Percentiles rank a stretch among this genome's conserved stretches.
These are phyloP conservation scores for Dioscorea dumetorum DNA, from an alignment of 106 monocot species.

Conservation along the genomic window DNA sequence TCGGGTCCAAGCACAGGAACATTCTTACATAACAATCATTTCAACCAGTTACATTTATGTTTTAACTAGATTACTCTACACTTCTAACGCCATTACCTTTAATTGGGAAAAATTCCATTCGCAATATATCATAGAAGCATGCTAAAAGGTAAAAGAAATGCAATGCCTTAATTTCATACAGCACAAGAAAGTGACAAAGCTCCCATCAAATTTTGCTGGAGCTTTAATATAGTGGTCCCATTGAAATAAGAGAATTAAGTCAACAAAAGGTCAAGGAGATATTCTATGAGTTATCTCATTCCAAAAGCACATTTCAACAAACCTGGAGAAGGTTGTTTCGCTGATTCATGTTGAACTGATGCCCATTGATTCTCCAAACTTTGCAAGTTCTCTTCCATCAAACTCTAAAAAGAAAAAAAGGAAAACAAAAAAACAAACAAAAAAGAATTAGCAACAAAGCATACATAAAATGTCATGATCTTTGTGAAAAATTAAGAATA, in stretches of 20 bases:
- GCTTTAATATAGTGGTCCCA: not conserved
- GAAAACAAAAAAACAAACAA: too few relatives aligned
- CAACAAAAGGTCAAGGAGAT: slow-evolving; percentile 1
- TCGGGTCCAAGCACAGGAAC: too few relatives aligned
- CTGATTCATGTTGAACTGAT: slow-evolving; percentile 46
- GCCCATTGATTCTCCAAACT: slow-evolving; percentile 53
- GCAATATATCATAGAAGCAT: too few relatives aligned
- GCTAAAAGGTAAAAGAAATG: too few relatives aligned
- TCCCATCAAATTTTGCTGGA: too few relatives aligned
- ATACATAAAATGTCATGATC: not conserved
- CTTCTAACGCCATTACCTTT: too few relatives aligned
- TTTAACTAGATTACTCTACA: too few relatives aligned
- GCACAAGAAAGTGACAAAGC: too few relatives aligned
- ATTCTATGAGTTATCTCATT: not conserved
- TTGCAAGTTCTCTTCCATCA: slow-evolving; percentile 45
- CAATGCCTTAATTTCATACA: too few relatives aligned
- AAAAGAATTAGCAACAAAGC: not conserved
- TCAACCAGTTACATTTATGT: too few relatives aligned
- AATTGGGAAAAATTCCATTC: too few relatives aligned
- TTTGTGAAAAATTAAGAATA: slow-evolving; percentile 1
- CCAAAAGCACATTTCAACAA: slow-evolving; percentile 7
- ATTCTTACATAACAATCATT: too few relatives aligned
- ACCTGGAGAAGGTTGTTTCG: slow-evolving; percentile 66
- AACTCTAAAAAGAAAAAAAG: slow-evolving; percentile 25
- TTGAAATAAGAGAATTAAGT: not conserved